These are phyloP conservation scores for Epichloe brachyelytri DNA, from an alignment of 2,329 filamentous ascomycete genomes.

Conservation along the genomic window DNA sequence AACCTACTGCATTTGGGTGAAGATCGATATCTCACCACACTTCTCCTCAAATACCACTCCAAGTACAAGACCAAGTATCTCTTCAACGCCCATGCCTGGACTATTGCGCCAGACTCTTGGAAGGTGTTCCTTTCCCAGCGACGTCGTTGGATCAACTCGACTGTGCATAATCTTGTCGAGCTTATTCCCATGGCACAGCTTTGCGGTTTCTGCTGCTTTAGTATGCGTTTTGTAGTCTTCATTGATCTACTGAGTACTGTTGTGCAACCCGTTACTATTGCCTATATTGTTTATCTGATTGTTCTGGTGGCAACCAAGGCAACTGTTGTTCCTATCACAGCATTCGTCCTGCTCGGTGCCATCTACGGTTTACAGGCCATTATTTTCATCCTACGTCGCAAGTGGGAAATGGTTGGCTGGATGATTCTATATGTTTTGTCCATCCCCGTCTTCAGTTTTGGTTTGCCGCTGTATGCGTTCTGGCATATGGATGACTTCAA, in stretches of 20 bases:
- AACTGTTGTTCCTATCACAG: conserved; percentile 61
- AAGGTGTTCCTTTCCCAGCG: conserved; percentile 91
- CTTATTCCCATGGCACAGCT: conserved; percentile 87
- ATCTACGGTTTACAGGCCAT: conserved; percentile 95
- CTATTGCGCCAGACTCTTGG: conserved; percentile 91
- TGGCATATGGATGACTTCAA: conserved; percentile 99
- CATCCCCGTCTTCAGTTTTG: conserved; percentile 83
- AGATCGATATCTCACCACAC: conserved; percentile 90
- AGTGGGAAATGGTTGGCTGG: conserved; percentile 99
- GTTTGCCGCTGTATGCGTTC: conserved; percentile 84
- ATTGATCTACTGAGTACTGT: conserved; percentile 84
- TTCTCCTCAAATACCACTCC: conserved; percentile 81
- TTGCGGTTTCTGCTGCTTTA: conserved; percentile 99
- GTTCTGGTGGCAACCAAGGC: conserved; percentile 52
- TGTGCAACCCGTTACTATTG: conserved; percentile 81
- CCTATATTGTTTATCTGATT: conserved; percentile 83
- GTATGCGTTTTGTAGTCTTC: conserved; percentile 97
- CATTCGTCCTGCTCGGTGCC: conserved; percentile 83
- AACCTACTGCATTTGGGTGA: conserved; percentile 93
- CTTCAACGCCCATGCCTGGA: conserved; percentile 85
- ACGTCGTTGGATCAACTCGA: conserved; percentile 99
- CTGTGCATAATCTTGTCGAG: conserved; percentile 93
- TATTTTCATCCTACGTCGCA: conserved; percentile 90
- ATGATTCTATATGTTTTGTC: conserved; percentile 93
- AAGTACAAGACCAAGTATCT: conserved; percentile 99